A percentile compares a stretch with the other conserved stretches of the same genome.
Evolutionary conservation across 148 eudicot species (phyloP).

Genomic region (Camellia granthamiana): DNA sequence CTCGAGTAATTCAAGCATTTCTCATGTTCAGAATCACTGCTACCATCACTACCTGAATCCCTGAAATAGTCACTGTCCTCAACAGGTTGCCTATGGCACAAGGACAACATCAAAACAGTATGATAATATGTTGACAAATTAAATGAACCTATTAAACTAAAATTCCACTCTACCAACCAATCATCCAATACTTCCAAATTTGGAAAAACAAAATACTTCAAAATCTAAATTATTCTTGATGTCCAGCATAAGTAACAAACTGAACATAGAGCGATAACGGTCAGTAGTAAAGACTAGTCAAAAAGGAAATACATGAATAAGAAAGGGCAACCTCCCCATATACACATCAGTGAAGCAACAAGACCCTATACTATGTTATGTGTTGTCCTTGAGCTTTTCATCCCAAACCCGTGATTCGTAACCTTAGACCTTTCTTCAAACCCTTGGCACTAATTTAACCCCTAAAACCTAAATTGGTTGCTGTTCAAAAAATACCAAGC

Average conservation of each 20-base stretch:
- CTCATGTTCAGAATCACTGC: conserved; percentile 75
- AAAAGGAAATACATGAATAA: too few species aligned
- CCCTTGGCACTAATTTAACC: too few species aligned
- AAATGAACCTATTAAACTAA: background rate
- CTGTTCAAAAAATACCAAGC: background rate
- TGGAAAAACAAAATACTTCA: background rate
- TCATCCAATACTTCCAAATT: background rate
- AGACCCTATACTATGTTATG: too few species aligned
- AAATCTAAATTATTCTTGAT: background rate
- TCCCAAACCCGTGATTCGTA: too few species aligned
- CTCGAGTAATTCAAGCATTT: conserved; percentile 32
- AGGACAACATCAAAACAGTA: conserved; percentile 1
- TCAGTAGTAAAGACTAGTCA: background rate
- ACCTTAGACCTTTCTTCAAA: too few species aligned
- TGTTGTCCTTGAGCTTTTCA: too few species aligned
- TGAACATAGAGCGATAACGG: background rate
- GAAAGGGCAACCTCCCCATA: too few species aligned
- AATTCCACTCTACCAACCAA: conserved; percentile 2
- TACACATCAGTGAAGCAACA: too few species aligned
- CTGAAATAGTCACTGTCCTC: conserved; percentile 73
- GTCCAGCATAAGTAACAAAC: background rate
- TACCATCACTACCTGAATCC: conserved; percentile 80
- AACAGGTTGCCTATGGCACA: conserved; percentile 45
- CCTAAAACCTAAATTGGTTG: too few species aligned
- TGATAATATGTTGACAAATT: background rate